These are phyloP conservation scores for Bipolaris bicolor DNA, from an alignment of 2,329 filamentous ascomycete genomes.

Conservation along the genomic window DNA sequence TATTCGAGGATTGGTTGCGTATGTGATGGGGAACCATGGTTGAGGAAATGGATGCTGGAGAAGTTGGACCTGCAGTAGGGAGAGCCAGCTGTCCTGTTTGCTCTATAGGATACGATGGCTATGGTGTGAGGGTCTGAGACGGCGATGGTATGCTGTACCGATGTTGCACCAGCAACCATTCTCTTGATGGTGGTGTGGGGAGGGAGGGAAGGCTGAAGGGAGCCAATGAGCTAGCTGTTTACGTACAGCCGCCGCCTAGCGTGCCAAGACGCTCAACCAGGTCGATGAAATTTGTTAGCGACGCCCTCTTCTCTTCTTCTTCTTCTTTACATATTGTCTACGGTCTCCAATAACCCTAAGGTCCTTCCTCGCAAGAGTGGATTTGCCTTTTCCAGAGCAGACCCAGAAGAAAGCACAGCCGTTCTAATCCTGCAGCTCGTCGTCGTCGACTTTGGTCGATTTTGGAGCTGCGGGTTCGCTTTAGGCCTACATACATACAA, in stretches of 20 bases:
- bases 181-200: background rate
- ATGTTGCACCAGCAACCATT: background rate
- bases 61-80: background rate
- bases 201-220: background rate
- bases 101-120: background rate
- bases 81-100: background rate
- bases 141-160: background rate
- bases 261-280: conserved; percentile 8
- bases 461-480: conserved; percentile 50
- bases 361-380: conserved; percentile 34
- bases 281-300: conserved; percentile 12
- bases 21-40: background rate
- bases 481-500: conserved; percentile 45
- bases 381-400: conserved; percentile 39
- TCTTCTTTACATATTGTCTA: conserved; percentile 39
- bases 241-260: conserved; percentile 1
- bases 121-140: background rate
- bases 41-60: background rate
- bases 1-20: background rate
- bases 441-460: conserved; percentile 43
- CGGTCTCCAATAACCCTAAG: conserved; percentile 37
- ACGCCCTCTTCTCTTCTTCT: conserved; percentile 20
- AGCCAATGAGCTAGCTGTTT: background rate
- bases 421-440: conserved; percentile 50
- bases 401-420: conserved; percentile 48